Conservation (phyloP, 2,329 filamentous ascomycete species). For the Xylariaceae sp. region DNA sequence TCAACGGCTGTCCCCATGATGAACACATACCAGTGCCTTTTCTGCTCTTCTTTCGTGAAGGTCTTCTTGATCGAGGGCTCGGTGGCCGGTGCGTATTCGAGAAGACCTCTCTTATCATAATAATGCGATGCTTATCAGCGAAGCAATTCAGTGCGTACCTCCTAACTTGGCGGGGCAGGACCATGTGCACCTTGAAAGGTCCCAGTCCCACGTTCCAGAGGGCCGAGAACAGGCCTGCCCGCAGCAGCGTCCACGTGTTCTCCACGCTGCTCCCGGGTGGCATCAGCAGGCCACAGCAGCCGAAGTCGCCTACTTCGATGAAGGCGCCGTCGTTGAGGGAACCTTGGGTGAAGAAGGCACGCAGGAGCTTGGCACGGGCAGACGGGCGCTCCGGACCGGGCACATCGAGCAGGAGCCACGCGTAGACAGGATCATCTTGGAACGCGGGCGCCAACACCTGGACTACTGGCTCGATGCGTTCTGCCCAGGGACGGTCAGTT, state of each 20-base stretch:
- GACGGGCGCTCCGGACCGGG: background rate
- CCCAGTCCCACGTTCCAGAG: too few species aligned
- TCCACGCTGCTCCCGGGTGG: conserved; percentile 2
- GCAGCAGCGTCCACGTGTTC: conserved; percentile 3
- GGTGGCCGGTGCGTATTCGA: conserved; percentile 1
- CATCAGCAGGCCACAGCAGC: conserved; percentile 4
- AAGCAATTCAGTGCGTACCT: background rate
- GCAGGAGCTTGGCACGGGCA: background rate
- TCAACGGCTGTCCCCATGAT: conserved; percentile 25
- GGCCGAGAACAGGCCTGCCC: too few species aligned
- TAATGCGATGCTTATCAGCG: background rate
- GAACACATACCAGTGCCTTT: conserved; percentile 6
- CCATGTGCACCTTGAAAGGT: too few species aligned
- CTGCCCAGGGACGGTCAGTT: too few species aligned
- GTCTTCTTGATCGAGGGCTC: background rate
- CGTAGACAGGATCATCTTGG: conserved; percentile 2
- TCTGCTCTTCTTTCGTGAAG: conserved; percentile 1
- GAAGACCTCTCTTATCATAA: too few species aligned
- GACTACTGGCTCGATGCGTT: too few species aligned
- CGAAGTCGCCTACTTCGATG: conserved; percentile 1
- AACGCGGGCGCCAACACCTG: conserved; percentile 2
- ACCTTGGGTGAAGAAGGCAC: background rate
- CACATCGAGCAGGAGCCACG: conserved; percentile 1
- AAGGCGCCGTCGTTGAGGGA: conserved; percentile 3
- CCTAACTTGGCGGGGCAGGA: too few species aligned